Conservation (phyloP, 352 stramenopile genomes). For the Paralagenidium karlingii region DNA sequence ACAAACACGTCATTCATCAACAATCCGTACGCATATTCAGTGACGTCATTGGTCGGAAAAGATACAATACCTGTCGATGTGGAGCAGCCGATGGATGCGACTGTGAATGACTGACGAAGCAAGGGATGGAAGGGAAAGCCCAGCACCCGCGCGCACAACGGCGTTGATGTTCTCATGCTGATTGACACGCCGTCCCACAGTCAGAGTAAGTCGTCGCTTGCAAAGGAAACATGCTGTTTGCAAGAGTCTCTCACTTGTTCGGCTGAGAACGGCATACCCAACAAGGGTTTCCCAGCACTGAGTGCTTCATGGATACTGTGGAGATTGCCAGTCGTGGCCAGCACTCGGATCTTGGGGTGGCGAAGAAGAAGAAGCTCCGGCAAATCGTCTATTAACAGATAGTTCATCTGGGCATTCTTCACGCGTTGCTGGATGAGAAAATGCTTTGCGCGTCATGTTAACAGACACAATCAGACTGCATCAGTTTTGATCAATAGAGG, state of each 20-base stretch:
- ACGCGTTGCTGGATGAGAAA: slow-evolving; percentile 29
- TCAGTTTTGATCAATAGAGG: no score
- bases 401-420: slow-evolving; percentile 41
- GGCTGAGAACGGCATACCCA: slow-evolving; percentile 57
- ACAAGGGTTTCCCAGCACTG: slow-evolving; percentile 35
- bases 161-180: slow-evolving; percentile 54
- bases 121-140: slow-evolving; percentile 22
- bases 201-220: no score
- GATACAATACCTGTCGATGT: slow-evolving; percentile 15
- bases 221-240: no score
- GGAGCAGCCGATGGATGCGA: slow-evolving; percentile 23
- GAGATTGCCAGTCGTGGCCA: slow-evolving; percentile 53
- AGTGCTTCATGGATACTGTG: slow-evolving; percentile 50
- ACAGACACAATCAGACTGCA: slow-evolving; percentile 4
- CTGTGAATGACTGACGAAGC: slow-evolving; percentile 16
- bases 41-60: no score
- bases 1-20: no score
- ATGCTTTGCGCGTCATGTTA: slow-evolving; percentile 16
- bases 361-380: slow-evolving; percentile 39
- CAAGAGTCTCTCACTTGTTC: no score
- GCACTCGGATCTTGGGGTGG: slow-evolving; percentile 16
- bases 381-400: slow-evolving; percentile 46
- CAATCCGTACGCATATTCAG: no score
- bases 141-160: slow-evolving; percentile 37
- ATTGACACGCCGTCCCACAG: no score